Evolutionary conservation across 2,329 filamentous ascomycete species (phyloP).

Genomic region (Pseudocercospora ulei): DNA sequence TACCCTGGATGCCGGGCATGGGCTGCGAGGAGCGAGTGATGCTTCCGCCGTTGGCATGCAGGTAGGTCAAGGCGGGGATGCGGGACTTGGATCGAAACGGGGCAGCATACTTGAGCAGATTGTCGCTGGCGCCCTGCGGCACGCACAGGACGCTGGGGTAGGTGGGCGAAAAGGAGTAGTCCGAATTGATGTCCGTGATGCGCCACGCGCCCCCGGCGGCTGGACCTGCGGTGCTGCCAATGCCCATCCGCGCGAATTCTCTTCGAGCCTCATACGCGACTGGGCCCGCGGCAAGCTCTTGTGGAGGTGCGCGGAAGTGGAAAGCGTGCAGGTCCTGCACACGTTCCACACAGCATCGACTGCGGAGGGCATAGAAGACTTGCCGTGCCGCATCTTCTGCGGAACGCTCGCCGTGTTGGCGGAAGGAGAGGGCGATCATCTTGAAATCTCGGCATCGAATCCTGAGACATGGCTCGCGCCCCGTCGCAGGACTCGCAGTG

Average conservation of each 20-base stretch:
- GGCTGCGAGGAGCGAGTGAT: constrained; percentile 94
- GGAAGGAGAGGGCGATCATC: constrained; percentile 84
- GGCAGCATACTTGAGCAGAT: constrained; percentile 85
- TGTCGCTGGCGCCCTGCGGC: constrained; percentile 86
- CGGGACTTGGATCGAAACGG: constrained; percentile 79
- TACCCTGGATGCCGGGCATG: constrained; percentile 66
- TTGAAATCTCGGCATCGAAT: constrained; percentile 88
- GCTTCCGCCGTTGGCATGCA: constrained; percentile 96
- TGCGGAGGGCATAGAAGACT: constrained; percentile 76
- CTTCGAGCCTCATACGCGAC: constrained; percentile 71
- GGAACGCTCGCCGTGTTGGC: constrained; percentile 32
- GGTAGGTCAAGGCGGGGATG: constrained; percentile 81
- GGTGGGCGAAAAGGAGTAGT: constrained; percentile 85
- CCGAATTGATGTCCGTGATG: constrained; percentile 76
- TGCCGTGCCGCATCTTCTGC: constrained; percentile 53
- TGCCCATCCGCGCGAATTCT: constrained; percentile 80
- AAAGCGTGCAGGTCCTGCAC: constrained; percentile 91
- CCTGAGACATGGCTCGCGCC: constrained; percentile 67
- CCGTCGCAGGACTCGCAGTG: constrained; percentile 16
- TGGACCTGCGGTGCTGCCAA: constrained; percentile 68
- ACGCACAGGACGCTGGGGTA: constrained; percentile 81
- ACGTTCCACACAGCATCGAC: constrained; percentile 66
- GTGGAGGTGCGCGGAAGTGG: constrained; percentile 59
- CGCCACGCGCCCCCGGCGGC: constrained; percentile 61
- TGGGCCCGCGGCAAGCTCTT: constrained; percentile 65